Evolutionary conservation across 169 alveolate species (phyloP).

Genomic region (Cryptosporidium canis): DNA sequence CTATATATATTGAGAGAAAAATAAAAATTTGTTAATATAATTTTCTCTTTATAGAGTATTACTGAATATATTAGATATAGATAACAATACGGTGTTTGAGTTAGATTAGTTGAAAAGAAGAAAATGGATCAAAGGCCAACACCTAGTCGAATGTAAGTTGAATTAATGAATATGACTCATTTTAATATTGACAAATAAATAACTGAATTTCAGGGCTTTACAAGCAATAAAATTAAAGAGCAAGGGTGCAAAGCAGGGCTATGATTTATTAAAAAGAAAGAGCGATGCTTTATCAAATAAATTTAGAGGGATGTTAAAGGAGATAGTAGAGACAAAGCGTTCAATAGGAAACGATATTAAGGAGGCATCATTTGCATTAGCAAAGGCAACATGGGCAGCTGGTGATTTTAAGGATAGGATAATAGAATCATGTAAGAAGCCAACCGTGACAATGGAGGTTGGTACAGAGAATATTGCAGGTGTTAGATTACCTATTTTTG

Average conservation of each 20-base stretch:
- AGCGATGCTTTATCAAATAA: constrained; percentile 93
- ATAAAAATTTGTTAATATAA: no score
- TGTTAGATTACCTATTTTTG: constrained; percentile 92
- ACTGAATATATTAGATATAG: not conserved
- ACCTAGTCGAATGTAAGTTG: constrained; percentile 72
- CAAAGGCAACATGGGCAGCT: constrained; percentile 95
- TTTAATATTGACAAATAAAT: not conserved
- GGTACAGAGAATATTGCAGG: constrained; percentile 95
- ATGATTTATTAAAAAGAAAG: constrained; percentile 91
- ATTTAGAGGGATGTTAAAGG: constrained; percentile 90
- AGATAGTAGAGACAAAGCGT: constrained; percentile 87
- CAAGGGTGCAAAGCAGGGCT: constrained; percentile 92
- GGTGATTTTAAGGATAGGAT: constrained; percentile 90
- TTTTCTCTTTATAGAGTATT: no score
- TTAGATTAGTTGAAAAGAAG: not conserved
- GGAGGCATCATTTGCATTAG: constrained; percentile 90
- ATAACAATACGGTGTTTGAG: not conserved
- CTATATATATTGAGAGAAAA: no score
- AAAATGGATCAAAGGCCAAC: constrained; percentile 69
- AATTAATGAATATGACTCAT: not conserved
- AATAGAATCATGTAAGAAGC: constrained; percentile 91
- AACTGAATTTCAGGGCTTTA: constrained; percentile 79
- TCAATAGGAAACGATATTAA: constrained; percentile 90
- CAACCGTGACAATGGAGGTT: constrained; percentile 89
- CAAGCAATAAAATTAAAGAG: constrained; percentile 84